Evolutionary conservation across 2,329 filamentous ascomycete genomes (phyloP), one percentile per base, ranked within the genome.

Genomic region (Exophiala mesophila): DNA sequence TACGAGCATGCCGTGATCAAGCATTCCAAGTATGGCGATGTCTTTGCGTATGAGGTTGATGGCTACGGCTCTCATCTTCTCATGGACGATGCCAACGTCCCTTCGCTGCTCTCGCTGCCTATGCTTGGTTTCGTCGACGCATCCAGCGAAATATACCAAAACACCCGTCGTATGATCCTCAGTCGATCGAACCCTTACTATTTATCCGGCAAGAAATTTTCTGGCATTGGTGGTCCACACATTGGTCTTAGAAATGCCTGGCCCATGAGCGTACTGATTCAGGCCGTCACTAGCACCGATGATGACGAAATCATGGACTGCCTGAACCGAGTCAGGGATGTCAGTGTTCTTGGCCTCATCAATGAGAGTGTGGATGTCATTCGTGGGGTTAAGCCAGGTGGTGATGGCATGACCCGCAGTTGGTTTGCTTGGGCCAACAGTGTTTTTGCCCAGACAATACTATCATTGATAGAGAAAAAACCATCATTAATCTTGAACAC

Each of bases 381-480:
- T 48, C 68, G 76, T 45, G 53, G 52, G 13, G 47, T 54, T 8
- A 32, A 44, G 15, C 6, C 18, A 8, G 24, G 45, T 5, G 67
- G 73, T 23, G 67, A 65, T 29, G 71, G 77, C 26, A 97, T 92
- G 63, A 96, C 90, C 2, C 74, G 88, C 52, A 88, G 84, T 59
- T 97, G 90, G 90, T 97, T 97, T 63, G 88, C 90, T 2, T 97
- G 89, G 92, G 92, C 92, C 8, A 98, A 98, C 56, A 92, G 88
- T 1, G 88, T 98, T 8, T 97, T 95, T 66, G 88, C 90, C 10
- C 83, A 88, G 63, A 94, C 89, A 0, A 87, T 98, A 33, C 68
- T 98, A 38, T 88, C 96, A 68, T 62, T 98, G 39, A 92, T 89
- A 1, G 82, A 83, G 64, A 72, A 90, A 61, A 95, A 94, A 64